Evolutionary conservation across 2,329 filamentous ascomycete species (phyloP).

Genomic region (Aspergillus costaricaensis): DNA sequence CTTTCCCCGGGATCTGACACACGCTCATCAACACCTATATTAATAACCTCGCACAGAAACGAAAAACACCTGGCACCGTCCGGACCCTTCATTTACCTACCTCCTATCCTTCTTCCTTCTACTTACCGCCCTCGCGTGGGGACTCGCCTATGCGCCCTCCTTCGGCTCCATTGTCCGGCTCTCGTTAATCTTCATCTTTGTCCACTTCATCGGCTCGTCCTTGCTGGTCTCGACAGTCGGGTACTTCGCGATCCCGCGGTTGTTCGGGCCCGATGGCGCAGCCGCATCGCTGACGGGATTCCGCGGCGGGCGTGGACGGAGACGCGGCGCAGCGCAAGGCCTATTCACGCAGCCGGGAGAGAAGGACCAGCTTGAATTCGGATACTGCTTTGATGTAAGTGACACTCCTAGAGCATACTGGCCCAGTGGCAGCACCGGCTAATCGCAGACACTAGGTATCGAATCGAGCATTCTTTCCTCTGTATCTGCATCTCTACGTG

Average conservation of each 20-base stretch:
- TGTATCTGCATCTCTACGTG: conserved; percentile 68
- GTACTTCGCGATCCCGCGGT: conserved; percentile 64
- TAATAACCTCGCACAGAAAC: conserved; percentile 53
- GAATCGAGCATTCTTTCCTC: conserved; percentile 67
- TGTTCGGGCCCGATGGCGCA: conserved; percentile 59
- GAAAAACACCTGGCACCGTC: conserved; percentile 69
- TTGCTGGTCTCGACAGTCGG: conserved; percentile 62
- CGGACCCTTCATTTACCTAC: conserved; percentile 70
- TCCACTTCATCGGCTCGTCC: conserved; percentile 64
- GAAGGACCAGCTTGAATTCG: conserved; percentile 66
- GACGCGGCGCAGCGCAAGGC: conserved; percentile 54
- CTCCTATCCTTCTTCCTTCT: conserved; percentile 67
- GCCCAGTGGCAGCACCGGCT: background rate
- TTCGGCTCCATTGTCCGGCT: conserved; percentile 51
- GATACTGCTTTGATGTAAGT: conserved; percentile 69
- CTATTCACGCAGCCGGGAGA: conserved; percentile 59
- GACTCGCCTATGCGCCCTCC: conserved; percentile 55
- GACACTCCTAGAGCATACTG: background rate
- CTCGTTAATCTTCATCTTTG: conserved; percentile 52
- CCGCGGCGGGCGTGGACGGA: conserved; percentile 47
- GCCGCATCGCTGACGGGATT: conserved; percentile 49
- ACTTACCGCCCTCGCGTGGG: conserved; percentile 59
- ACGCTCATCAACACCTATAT: background rate
- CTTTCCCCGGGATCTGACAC: background rate
- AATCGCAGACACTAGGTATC: conserved; percentile 50